phyloP scores from a whole-genome alignment of 2,329 filamentous ascomycete genomes.

The Geosmithia flava region DNA sequence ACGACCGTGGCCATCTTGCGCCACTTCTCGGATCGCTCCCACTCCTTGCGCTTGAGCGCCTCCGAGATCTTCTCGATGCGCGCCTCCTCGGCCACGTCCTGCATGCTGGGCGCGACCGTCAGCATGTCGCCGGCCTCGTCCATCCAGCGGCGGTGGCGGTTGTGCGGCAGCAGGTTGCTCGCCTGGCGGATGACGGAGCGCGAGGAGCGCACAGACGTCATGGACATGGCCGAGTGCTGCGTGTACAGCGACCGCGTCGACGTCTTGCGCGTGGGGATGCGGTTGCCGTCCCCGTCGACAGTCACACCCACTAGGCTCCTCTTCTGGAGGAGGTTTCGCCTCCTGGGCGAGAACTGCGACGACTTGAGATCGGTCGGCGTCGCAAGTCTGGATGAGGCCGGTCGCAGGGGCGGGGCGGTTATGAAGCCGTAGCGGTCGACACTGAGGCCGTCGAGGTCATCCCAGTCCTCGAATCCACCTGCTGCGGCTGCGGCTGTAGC shows the following conservation, averaged over 20 bases:
- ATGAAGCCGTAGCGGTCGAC: slow-evolving; percentile 63
- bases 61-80: slow-evolving; percentile 38
- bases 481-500: slow-evolving; percentile 16
- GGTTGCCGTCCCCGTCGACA: slow-evolving; percentile 7
- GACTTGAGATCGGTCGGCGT: slow-evolving; percentile 28
- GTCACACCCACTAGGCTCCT: slow-evolving; percentile 18
- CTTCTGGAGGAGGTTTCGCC: slow-evolving; percentile 30
- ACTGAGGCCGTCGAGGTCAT: slow-evolving; percentile 46
- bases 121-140: slow-evolving; percentile 59
- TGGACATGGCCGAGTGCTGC: slow-evolving; percentile 38
- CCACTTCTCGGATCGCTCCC: slow-evolving; percentile 53
- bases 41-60: slow-evolving; percentile 49
- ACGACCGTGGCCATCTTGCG: slow-evolving; percentile 45
- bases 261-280: slow-evolving; percentile 38
- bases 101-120: slow-evolving; percentile 42
- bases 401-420: slow-evolving; percentile 27
- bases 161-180: slow-evolving; percentile 46
- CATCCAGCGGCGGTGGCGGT: slow-evolving; percentile 46
- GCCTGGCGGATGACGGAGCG: slow-evolving; percentile 44
- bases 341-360: slow-evolving; percentile 29
- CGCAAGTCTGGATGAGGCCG: slow-evolving; percentile 23
- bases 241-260: slow-evolving; percentile 48
- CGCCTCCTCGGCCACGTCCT: slow-evolving; percentile 43
- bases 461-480: slow-evolving; percentile 54
- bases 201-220: slow-evolving; percentile 37